Evolutionary conservation across 202 grass and related monocot genomes (phyloP), one percentile per base, ranked within the genome.

Genomic region (Digitaria exilis): DNA sequence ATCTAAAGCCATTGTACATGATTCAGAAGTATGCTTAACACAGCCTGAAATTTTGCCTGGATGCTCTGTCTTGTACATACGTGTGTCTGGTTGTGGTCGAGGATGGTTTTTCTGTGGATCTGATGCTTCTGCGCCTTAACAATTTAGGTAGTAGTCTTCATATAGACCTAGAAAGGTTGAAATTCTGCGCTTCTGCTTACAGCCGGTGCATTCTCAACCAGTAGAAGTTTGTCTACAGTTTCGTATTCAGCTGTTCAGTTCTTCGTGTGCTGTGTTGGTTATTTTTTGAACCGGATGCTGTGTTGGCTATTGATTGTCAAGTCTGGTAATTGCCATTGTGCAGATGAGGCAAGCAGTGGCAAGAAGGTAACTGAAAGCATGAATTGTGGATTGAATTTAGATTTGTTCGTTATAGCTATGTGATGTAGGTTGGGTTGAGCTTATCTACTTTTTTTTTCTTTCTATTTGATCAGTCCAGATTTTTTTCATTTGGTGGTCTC

Each of bases 1-100:
- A 79, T 50, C 67, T 75, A 68, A 75, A 87, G 10, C 80, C 69
- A n/a, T 6, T 84, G 84, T 84, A 87, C 62, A 90, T 84, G 69
- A 80, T 69, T 49, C 69, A 75, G 44, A 84, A 68, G 26, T 75
- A 79, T 8, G 12, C 51, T 69, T 35, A 75, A 34, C 66, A 73
- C 39, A 37, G 35, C 44, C 62, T 9, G 59, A 39, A 48, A 31
- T 76, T 75, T 86, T 57, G 52, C 61, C 30, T 79, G 34, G 35
- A 80, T 83, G 34, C 59, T 78, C 84, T 65, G 65, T 75, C 42
- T 44, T 90, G 88, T 90, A 86, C 59, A 86, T 86, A 86, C 51
- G 21, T 43, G 67, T 28, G 21, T 86, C 78, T 65, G 67, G 43
- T 79, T 62, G 74, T 83, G 80, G 68, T 32, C 17, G 46, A 79